phyloP scores from a whole-genome alignment of 345 rosid genomes.

The Sonneratia caseolaris region DNA sequence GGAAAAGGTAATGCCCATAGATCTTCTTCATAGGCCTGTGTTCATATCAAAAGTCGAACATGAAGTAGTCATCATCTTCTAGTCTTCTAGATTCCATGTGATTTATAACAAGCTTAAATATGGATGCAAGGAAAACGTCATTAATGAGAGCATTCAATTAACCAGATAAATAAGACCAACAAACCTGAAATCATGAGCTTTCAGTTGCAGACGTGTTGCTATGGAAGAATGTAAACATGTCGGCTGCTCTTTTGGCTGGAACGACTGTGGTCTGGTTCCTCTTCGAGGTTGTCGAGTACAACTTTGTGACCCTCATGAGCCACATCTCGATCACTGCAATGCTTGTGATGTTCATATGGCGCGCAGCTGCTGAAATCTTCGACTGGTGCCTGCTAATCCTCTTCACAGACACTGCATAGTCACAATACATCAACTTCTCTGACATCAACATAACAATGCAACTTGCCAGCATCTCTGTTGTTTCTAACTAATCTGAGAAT shows the following conservation, averaged over 20 bases:
- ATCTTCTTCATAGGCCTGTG: not conserved
- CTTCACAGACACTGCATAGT: not conserved
- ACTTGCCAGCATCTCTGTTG: not conserved
- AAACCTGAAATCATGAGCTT: not conserved
- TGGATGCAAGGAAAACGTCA: not conserved
- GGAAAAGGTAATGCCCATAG: constrained; percentile 43
- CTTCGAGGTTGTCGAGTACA: constrained; percentile 83
- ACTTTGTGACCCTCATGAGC: constrained; percentile 61
- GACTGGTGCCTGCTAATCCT: constrained; percentile 30
- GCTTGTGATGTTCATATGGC: constrained; percentile 72
- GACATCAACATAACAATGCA: not conserved
- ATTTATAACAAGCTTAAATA: too few relatives aligned
- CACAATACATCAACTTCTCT: not conserved
- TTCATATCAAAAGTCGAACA: too few relatives aligned
- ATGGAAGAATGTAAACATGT: constrained; percentile 53
- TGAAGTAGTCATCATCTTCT: too few relatives aligned
- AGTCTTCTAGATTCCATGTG: too few relatives aligned
- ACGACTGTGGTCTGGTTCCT: constrained; percentile 65
- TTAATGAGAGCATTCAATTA: not conserved
- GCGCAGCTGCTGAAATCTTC: constrained; percentile 40
- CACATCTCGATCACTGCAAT: constrained; percentile 58
- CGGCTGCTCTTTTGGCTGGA: constrained; percentile 44
- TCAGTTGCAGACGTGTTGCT: constrained; percentile 76
- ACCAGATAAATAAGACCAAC: not conserved
- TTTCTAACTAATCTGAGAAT: not conserved